These are phyloP conservation scores for Cryptococcus sp. DNA, from an alignment of 1,284 basidiomycete species.

Conservation along the genomic window DNA sequence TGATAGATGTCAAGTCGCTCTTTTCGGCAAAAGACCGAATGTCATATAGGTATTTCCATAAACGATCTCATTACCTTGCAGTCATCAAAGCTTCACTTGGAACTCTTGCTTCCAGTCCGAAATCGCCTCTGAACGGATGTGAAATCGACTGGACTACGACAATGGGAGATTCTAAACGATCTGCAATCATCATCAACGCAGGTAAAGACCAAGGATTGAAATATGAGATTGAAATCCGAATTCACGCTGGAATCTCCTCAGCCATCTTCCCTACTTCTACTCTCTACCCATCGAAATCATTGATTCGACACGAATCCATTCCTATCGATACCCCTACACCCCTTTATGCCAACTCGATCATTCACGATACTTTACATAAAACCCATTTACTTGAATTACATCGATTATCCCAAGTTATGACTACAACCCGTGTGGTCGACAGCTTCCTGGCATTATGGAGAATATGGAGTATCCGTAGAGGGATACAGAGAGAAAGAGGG, in stretches of 20 bases:
- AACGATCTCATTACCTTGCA: conserved; percentile 85
- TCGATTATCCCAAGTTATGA: conserved; percentile 57
- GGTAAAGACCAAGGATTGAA: conserved; percentile 56
- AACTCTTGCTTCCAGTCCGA: conserved; percentile 46
- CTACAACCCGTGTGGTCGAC: conserved; percentile 55
- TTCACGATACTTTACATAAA: conserved; percentile 63
- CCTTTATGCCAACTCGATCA: conserved; percentile 71
- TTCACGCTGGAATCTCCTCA: conserved; percentile 64
- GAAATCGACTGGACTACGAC: conserved; percentile 60
- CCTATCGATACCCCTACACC: conserved; percentile 56
- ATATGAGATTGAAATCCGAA: conserved; percentile 63
- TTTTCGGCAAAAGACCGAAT: conserved; percentile 96
- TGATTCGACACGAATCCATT: conserved; percentile 51
- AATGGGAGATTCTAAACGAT: conserved; percentile 54
- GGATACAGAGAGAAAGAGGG: conserved; percentile 57
- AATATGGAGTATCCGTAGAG: conserved; percentile 86
- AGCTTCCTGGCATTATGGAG: conserved; percentile 77
- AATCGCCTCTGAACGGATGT: conserved; percentile 61
- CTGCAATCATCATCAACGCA: conserved; percentile 18
- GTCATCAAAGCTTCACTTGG: conserved; percentile 65
- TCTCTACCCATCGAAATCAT: conserved; percentile 70
- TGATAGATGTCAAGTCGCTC: conserved; percentile 42
- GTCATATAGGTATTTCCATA: conserved; percentile 86
- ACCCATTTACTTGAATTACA: conserved; percentile 67
- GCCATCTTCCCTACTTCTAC: conserved; percentile 59